Percentiles rank a stretch among this genome's conserved stretches.
Conservation (phyloP, 2,329 filamentous ascomycete species). For the Xylogone sp. region DNA sequence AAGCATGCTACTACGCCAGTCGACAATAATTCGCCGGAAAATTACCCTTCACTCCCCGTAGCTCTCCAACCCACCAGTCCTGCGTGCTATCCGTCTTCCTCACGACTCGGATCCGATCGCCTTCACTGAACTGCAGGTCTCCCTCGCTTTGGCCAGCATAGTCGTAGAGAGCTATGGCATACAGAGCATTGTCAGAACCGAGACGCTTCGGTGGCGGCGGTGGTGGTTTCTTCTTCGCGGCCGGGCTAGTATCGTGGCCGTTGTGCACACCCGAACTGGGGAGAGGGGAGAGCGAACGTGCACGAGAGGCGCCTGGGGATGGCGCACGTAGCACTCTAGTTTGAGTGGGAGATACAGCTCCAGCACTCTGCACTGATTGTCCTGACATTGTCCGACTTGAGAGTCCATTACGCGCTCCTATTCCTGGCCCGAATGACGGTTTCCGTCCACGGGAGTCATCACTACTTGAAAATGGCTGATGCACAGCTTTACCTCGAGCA, state of each 20-base stretch:
- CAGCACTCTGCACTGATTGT: constrained; percentile 13
- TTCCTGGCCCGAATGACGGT: constrained; percentile 22
- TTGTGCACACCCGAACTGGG: constrained; percentile 18
- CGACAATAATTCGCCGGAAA: constrained; percentile 85
- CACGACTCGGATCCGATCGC: constrained; percentile 71
- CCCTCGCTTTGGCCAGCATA: constrained; percentile 67
- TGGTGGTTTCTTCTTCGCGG: constrained; percentile 73
- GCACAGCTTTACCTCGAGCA: constrained; percentile 62
- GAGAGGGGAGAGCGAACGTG: not conserved
- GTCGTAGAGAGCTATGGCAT: constrained; percentile 67
- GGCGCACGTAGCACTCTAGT: constrained; percentile 19
- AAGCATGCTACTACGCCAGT: no score
- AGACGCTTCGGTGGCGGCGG: constrained; percentile 62
- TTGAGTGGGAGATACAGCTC: constrained; percentile 16
- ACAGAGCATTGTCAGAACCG: constrained; percentile 38
- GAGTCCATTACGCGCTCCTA: constrained; percentile 31
- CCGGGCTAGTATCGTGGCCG: constrained; percentile 21
- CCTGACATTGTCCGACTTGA: constrained; percentile 42
- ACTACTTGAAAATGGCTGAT: constrained; percentile 43
- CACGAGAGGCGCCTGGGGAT: constrained; percentile 10
- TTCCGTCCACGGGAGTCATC: constrained; percentile 25
- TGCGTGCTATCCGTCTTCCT: constrained; percentile 77
- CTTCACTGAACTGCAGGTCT: constrained; percentile 72
- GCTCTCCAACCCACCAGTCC: constrained; percentile 85
- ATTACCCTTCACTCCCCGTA: constrained; percentile 62